Base-by-base conservation (phyloP, 2,329 filamentous ascomycete genomes). In the Aspergillus sp. region DNA sequence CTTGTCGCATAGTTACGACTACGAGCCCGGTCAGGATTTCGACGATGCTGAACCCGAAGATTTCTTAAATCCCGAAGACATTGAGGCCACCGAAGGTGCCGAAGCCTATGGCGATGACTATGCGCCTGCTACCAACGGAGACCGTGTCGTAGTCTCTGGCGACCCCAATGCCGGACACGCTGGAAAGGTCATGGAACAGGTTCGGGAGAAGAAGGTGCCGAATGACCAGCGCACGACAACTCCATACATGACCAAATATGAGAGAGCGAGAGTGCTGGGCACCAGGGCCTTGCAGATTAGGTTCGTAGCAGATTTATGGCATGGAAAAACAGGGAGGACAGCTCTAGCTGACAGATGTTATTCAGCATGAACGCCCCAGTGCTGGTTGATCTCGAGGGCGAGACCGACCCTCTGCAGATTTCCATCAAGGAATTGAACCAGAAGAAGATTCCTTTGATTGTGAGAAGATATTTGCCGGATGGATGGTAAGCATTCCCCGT, bases 161-260 rank as follows among this genome's bases (percentile, higher is more conserved):
- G 80, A 80, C 51, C 73, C 72, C 43, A 76, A 70, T 54, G 73
- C 73, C 33, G 62, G 64, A 39, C 62, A 63, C 40, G 56, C 57
- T 13, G 72, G 74, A 49, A 82, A 81, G 50, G 76, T 76, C 29
- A 74, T 82, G 62, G 70, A 77, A 53, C 73, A 74, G 53, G 61
- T 78, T 49, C 76, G 78, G 62, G 74, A 90, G 71, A 96, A 94
- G 79, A 94, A 89, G 72, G 91, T 98, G 39, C 80, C 90, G 44
- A 87, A 88, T 55, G 87, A 90, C 54, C 81, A 95, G 70, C 83
- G 93, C 58, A 86, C 82, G 26, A 98, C 93, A 7, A 98, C 93
- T 27, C 93, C 91, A 2, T 98, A 96, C 73, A 95, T 98, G 91
- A 98, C 93, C 55, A 98, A 98, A 74, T 98, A 98, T 71, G 93